Conservation (phyloP, 2,329 filamentous ascomycete species). For the Tothia fuscella region DNA sequence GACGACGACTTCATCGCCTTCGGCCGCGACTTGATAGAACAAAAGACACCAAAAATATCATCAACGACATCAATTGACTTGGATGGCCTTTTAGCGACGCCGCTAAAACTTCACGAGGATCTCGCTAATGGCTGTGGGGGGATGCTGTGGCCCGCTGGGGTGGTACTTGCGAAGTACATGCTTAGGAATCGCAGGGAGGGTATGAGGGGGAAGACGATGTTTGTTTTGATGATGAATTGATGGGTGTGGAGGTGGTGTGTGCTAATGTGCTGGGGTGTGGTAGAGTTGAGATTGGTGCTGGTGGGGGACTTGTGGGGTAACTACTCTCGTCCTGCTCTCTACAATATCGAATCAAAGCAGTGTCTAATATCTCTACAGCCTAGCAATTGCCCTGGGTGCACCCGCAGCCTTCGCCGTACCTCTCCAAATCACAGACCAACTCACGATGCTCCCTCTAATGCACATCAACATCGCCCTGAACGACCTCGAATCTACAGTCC, state of each 20-base stretch:
- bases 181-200: constrained; percentile 57
- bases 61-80: constrained; percentile 48
- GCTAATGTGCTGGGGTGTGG: constrained; percentile 1
- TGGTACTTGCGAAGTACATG: constrained; percentile 79
- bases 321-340: constrained; percentile 11
- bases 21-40: constrained; percentile 41
- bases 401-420: constrained; percentile 34
- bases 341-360: not conserved
- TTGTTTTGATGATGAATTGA: constrained; percentile 26
- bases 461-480: constrained; percentile 79
- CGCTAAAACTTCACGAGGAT: constrained; percentile 73
- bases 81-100: constrained; percentile 56
- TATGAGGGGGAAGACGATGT: constrained; percentile 61
- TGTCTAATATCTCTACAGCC: constrained; percentile 18
- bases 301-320: constrained; percentile 70
- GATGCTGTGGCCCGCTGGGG: constrained; percentile 86
- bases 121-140: constrained; percentile 81
- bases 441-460: constrained; percentile 78
- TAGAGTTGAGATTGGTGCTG: constrained; percentile 84
- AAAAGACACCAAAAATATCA: constrained; percentile 39
- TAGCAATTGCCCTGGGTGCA: constrained; percentile 47
- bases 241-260: not conserved
- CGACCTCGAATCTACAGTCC: constrained; percentile 48
- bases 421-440: constrained; percentile 78
- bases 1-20: constrained; percentile 25